A percentile compares a stretch with the other conserved stretches of the same genome.
These are phyloP conservation scores for Afroboletus lepidellus DNA, from an alignment of 1,284 basidiomycete genomes.

Conservation along the genomic window DNA sequence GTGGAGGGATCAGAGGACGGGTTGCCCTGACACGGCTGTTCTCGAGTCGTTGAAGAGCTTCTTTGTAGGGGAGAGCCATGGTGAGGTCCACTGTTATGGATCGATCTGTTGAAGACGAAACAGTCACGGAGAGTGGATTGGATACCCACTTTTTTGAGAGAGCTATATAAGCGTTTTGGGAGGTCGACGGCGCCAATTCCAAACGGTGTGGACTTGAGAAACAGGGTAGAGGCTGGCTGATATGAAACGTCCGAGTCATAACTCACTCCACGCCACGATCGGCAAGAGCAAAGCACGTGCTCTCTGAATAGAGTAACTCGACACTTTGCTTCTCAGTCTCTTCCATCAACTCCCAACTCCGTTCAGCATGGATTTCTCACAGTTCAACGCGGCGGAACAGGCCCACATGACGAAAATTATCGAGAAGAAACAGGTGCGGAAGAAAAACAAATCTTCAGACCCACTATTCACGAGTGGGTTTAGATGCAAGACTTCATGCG, in stretches of 20 bases:
- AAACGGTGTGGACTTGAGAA: conserved; percentile 4
- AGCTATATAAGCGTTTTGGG: conserved; percentile 18
- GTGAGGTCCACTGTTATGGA: conserved; percentile 39
- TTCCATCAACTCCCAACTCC: neutral
- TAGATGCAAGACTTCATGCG: conserved; percentile 99
- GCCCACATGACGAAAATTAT: conserved; percentile 88
- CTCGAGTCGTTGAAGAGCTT: conserved; percentile 79
- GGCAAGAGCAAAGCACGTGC: conserved; percentile 1
- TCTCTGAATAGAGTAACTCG: neutral
- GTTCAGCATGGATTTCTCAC: conserved; percentile 79
- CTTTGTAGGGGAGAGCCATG: conserved; percentile 68
- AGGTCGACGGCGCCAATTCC: conserved; percentile 12
- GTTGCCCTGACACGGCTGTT: conserved; percentile 85
- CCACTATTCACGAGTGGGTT: neutral
- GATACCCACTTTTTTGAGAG: conserved; percentile 19
- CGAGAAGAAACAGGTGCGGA: conserved; percentile 86
- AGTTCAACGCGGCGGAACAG: conserved; percentile 83
- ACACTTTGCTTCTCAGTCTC: neutral
- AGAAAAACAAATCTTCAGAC: neutral
- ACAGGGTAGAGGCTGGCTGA: neutral
- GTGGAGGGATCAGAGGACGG: conserved; percentile 87
- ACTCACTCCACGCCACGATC: conserved; percentile 6
- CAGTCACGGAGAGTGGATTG: neutral
- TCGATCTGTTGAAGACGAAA: conserved; percentile 22
- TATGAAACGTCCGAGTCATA: neutral